Evolutionary conservation across 495 filamentous ascomycete species (phyloP).

Genomic region (Daldinia concentrica): DNA sequence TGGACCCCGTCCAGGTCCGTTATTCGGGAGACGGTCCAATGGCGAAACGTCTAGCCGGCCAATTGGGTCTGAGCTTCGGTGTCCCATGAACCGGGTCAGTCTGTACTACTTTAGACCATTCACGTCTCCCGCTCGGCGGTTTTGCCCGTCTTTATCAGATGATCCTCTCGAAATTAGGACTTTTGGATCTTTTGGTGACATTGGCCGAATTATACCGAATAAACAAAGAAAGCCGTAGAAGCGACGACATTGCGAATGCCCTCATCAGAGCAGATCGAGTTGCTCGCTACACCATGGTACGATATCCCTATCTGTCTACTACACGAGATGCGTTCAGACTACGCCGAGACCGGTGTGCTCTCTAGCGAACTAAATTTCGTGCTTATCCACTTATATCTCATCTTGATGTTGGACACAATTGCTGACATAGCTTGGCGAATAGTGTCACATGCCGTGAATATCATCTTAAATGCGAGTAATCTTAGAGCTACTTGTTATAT

Average conservation of each 20-base stretch:
- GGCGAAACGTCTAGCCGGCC: constrained; percentile 11
- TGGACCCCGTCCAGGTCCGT: constrained; percentile 18
- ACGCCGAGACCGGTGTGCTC: neutral
- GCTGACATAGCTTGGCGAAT: constrained; percentile 35
- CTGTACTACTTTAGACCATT: constrained; percentile 25
- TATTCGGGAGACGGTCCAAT: constrained; percentile 24
- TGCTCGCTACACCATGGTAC: constrained; percentile 48
- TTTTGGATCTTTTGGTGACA: constrained; percentile 1
- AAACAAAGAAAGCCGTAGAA: neutral
- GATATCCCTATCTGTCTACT: neutral
- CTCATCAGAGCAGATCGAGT: constrained; percentile 42
- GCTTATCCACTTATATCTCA: neutral
- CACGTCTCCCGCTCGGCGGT: constrained; percentile 40
- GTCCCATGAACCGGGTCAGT: constrained; percentile 22
- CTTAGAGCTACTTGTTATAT: neutral
- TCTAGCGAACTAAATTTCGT: neutral
- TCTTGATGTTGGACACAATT: constrained; percentile 1
- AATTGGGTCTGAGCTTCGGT: constrained; percentile 22
- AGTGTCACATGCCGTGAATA: constrained; percentile 58
- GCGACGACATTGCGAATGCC: constrained; percentile 45
- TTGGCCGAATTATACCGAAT: constrained; percentile 24
- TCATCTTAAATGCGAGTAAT: constrained; percentile 55
- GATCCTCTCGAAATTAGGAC: constrained; percentile 16
- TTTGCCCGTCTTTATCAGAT: constrained; percentile 40
- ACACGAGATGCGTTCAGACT: neutral